phyloP scores from a whole-genome alignment of 139 green algal genomes.

The Tetraselmis chui region DNA sequence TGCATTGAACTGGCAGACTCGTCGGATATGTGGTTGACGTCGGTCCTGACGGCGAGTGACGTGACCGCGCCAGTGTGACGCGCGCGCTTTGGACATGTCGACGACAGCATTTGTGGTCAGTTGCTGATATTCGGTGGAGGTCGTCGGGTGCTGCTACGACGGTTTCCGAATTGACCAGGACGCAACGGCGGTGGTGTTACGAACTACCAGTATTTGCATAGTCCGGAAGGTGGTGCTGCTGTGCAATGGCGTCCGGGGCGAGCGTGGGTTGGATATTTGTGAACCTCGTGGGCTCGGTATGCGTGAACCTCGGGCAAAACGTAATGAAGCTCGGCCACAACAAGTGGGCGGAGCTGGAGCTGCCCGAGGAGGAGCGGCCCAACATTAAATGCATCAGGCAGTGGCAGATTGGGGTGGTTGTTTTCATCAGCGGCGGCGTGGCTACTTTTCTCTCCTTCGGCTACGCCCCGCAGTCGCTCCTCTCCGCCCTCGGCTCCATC shows the following conservation, averaged over 20 bases:
- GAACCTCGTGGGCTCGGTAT: background rate
- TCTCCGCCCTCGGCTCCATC: slow-evolving; percentile 71
- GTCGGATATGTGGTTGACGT: too few species aligned
- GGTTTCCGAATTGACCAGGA: too few species aligned
- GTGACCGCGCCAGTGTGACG: too few species aligned
- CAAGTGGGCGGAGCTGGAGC: slow-evolving; percentile 29
- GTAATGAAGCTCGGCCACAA: slow-evolving; percentile 88
- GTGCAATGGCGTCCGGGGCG: background rate
- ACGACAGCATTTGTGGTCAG: too few species aligned
- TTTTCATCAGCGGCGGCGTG: slow-evolving; percentile 68
- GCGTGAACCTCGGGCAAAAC: slow-evolving; percentile 45
- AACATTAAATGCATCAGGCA: slow-evolving; percentile 27
- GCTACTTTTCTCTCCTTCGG: slow-evolving; percentile 73
- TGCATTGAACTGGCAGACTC: too few species aligned
- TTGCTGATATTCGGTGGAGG: too few species aligned
- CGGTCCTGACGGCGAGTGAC: too few species aligned
- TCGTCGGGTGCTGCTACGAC: too few species aligned
- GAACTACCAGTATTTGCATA: too few species aligned
- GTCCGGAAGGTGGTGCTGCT: too few species aligned
- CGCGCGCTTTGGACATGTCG: too few species aligned
- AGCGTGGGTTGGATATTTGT: background rate
- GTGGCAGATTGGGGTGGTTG: slow-evolving; percentile 60
- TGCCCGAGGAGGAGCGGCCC: slow-evolving; percentile 23
- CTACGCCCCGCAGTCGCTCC: slow-evolving; percentile 77
- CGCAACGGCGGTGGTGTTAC: too few species aligned